Conservation (phyloP, 768 basidiomycete genomes). For the Vishniacozyma victoriae region DNA sequence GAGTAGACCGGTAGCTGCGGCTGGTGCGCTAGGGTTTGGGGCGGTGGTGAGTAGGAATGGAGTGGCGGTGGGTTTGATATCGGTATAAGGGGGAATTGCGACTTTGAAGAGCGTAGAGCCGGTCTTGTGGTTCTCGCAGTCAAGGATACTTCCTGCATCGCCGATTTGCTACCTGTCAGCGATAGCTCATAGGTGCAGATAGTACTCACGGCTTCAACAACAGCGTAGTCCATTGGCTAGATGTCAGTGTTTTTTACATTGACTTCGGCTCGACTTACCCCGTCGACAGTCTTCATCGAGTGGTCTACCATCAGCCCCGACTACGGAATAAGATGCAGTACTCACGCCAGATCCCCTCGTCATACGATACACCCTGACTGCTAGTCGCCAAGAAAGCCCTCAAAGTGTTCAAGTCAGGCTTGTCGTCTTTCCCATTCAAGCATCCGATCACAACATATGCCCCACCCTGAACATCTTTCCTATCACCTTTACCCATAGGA, state of each 20-base stretch:
- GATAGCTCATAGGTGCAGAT: not conserved
- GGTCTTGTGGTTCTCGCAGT: conserved; percentile 10
- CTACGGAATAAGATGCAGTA: conserved; percentile 28
- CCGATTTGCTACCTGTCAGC: conserved; percentile 13
- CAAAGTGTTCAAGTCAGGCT: conserved; percentile 67
- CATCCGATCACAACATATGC: conserved; percentile 82
- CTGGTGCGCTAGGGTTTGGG: not conserved
- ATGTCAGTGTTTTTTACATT: not conserved
- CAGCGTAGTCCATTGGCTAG: conserved; percentile 26
- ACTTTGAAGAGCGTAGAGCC: conserved; percentile 4
- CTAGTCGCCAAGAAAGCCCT: conserved; percentile 75
- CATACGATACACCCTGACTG: conserved; percentile 80
- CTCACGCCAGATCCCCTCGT: conserved; percentile 83
- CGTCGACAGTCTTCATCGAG: conserved; percentile 31
- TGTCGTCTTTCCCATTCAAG: conserved; percentile 63
- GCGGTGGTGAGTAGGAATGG: not conserved
- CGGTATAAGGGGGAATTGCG: conserved; percentile 21
- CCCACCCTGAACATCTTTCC: conserved; percentile 48
- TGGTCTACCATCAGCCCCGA: conserved; percentile 19
- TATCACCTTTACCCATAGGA: conserved; percentile 49
- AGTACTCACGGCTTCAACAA: conserved; percentile 24
- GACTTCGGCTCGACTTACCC: conserved; percentile 9
- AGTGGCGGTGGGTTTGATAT: conserved; percentile 4
- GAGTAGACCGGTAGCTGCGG: conserved; percentile 6
- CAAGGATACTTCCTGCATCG: conserved; percentile 15